Evolutionary conservation across 176 grass and related monocot species (phyloP).

Genomic region (Phyllostachys edulis): DNA sequence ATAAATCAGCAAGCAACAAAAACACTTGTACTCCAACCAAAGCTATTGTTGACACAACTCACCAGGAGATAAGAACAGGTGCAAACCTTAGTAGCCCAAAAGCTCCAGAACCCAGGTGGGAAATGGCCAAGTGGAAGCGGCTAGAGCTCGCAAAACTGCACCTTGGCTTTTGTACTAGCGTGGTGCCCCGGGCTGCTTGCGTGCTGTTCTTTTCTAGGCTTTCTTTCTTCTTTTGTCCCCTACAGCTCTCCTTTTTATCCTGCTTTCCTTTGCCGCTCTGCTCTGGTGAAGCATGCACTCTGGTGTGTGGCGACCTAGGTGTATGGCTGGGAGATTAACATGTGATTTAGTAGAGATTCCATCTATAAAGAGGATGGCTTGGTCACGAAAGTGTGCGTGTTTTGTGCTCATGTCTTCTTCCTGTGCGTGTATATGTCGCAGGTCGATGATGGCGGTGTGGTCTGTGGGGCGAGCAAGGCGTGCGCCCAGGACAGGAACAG

Average conservation of each 20-base stretch:
- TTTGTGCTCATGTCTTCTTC: conserved; percentile 13
- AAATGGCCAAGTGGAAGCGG: conserved; percentile 32
- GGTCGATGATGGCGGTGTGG: neutral
- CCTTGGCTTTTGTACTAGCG: conserved; percentile 34
- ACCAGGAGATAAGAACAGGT: neutral
- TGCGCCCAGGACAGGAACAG: conserved; percentile 25
- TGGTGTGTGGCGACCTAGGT: conserved; percentile 9
- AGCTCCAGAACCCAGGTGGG: neutral
- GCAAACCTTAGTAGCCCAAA: neutral
- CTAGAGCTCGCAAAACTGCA: conserved; percentile 14
- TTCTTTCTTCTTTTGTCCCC: conserved; percentile 22
- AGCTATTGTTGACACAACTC: neutral
- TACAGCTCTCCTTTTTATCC: conserved; percentile 47
- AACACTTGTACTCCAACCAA: neutral
- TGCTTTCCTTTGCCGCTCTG: neutral
- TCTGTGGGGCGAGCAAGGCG: conserved; percentile 11
- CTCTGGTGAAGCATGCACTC: conserved; percentile 3
- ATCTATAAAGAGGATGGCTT: neutral
- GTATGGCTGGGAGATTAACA: conserved; percentile 15
- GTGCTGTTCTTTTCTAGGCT: conserved; percentile 31
- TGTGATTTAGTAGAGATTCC: conserved; percentile 27
- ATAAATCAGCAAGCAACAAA: neutral
- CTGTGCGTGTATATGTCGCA: neutral
- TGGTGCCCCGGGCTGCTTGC: neutral
- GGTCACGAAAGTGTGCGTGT: conserved; percentile 33